Base-by-base conservation (phyloP, 2,329 filamentous ascomycete genomes). In the Rhytidhysteron rufulum region DNA sequence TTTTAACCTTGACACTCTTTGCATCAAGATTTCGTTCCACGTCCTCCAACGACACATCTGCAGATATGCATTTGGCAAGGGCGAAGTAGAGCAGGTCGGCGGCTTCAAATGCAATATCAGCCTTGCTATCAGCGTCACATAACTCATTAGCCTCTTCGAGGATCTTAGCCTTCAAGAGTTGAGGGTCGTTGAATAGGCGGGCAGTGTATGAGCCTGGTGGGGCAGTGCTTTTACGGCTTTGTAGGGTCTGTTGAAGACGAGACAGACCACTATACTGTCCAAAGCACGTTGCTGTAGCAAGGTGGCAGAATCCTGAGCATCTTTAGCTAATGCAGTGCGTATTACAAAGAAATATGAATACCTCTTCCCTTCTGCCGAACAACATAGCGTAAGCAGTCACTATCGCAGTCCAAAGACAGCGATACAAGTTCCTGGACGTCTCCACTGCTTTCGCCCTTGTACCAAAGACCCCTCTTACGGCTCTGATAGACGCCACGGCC, bases 91-190 rank as follows among this genome's bases (percentile, higher is more conserved):
- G 82, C 41, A 98, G 72, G 60, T 98, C 93, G 0, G 93, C 93
- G 7, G 93, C 89, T 67, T 98, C 93, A 48, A 95, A 95, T 2
- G 93, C 88, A 47, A 95, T 79, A 11, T 97, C 86, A 47, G 90
- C 77, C 45, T 86, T 85, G 0, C 82, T 83, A 50, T 82, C 82
- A 13, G 93, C 91, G 49, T 93, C 82, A 59, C 91, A 96, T 31
- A 98, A 77, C 70, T 98, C 93, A 58, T 94, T 87, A 0, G 93
- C 93, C 66, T 98, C 93, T 67, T 98, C 93, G 82, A 97, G 94
- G 41, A 98, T 96, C 75, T 98, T 98, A 3, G 93, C 93, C 31
- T 87, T 79, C 39, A 96, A 70, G 40, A 98, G 77, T 64, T 94
- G 90, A 53, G 88, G 80, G 49, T 98, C 93, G 15, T 85, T 90